Evolutionary conservation across 192 early-diverging fungal genomes (phyloP), one percentile per base, ranked within the genome.

Genomic region (Coemansia sp.): DNA sequence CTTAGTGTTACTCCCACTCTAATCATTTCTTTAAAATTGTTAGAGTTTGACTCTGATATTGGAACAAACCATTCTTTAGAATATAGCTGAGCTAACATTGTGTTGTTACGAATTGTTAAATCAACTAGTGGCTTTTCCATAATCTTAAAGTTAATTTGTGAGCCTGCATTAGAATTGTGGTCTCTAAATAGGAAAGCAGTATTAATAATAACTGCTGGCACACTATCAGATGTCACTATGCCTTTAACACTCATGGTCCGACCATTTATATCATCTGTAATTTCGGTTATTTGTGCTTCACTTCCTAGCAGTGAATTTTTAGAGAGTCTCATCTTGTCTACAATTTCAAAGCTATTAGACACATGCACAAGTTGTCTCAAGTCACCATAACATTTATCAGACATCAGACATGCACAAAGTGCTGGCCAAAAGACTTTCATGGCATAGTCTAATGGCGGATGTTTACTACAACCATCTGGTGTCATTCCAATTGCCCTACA

Each of bases 391-490:
- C 95, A 92, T 15, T 86, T 86, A 63, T 87, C 88, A 39, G 91
- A 89, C 80, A 93, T 86, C 27, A 94, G 88, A 18, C 93, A 92
- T 71, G 89, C 89, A 67, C 92, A 88, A 47, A 94, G 83, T 59
- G 86, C 80, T 72, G 87, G 84, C 93, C 93, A 97, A 7, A 88
- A 91, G 24, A 88, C 88, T 27, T 93, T 92, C 53, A 94, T 93
- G 30, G 91, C 92, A 73, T 89, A 97, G 75, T 97, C 95, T 82
- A 97, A 89, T 19, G 95, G 95, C 33, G 90, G 48, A 65, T 74
- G 13, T 10, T 2, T 15, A 9, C 38, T 3, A 19, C 10, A 8
- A 2, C 1, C 22, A 6, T 17, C 8, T 22, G 9, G 6, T 3
- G 38, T 2, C 1, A 13, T 37, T 10, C 52, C 52, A 12, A 40